Percentiles rank a stretch among this genome's conserved stretches.
phyloP scores from a whole-genome alignment of 768 basidiomycete genomes.

The Leccinum obscurum region DNA sequence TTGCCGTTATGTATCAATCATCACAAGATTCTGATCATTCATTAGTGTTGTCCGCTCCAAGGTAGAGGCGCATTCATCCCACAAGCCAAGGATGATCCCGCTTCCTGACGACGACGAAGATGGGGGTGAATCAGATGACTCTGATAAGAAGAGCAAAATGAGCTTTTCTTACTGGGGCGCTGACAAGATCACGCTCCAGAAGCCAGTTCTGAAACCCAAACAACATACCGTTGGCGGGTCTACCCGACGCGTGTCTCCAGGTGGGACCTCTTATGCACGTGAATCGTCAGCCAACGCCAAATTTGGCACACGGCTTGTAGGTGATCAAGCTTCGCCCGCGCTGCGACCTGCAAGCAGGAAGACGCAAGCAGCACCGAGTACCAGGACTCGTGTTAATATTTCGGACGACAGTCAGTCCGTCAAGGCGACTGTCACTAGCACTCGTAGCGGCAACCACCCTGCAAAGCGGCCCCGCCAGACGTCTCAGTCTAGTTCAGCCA shows the following conservation, averaged over 20 bases:
- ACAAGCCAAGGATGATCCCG: slow-evolving; percentile 67
- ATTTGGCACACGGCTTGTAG: slow-evolving; percentile 81
- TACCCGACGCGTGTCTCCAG: slow-evolving; percentile 42
- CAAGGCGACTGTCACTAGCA: slow-evolving; percentile 74
- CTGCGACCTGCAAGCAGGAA: slow-evolving; percentile 66
- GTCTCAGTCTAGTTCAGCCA: slow-evolving; percentile 70
- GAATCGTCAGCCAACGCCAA: slow-evolving; percentile 91
- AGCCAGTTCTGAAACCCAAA: slow-evolving; percentile 60
- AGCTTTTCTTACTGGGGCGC: slow-evolving; percentile 94
- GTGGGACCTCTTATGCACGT: slow-evolving; percentile 60
- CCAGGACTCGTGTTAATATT: slow-evolving; percentile 46
- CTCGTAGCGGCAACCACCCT: slow-evolving; percentile 41
- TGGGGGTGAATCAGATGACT: slow-evolving; percentile 75
- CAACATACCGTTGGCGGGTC: slow-evolving; percentile 35
- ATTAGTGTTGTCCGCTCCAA: slow-evolving; percentile 71
- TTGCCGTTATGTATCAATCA: not conserved
- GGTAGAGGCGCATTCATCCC: slow-evolving; percentile 53
- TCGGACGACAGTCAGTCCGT: slow-evolving; percentile 67
- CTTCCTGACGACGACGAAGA: slow-evolving; percentile 63
- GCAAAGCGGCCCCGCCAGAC: slow-evolving; percentile 67
- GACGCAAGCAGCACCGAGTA: slow-evolving; percentile 44
- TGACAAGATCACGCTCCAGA: slow-evolving; percentile 86
- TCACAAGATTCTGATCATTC: slow-evolving; percentile 9
- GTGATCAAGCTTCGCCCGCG: slow-evolving; percentile 43
- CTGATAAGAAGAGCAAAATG: slow-evolving; percentile 90